Base-by-base conservation (phyloP, 2,329 filamentous ascomycete genomes). In the Talaromyces sp. region DNA sequence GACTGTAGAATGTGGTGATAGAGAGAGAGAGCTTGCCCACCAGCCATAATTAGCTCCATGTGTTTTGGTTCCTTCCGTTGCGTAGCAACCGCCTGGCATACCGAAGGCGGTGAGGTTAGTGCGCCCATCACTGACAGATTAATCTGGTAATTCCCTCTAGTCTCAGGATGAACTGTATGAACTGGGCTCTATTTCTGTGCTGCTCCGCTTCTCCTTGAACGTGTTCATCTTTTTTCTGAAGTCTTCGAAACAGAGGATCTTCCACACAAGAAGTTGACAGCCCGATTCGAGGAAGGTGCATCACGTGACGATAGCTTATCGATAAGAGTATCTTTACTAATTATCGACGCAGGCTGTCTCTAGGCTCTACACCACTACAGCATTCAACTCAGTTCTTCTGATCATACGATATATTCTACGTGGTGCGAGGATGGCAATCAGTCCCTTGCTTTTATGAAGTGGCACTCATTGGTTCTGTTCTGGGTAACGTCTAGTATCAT, bases 21-120 rank as follows among this genome's bases (percentile, higher is more conserved):
- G 37, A 58, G 13, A 24, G 13, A 41, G 33, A 57, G 66, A 66
- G 67, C 60, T 33, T 41, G 61, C 39, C 52, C 39, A 39, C 61
- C 47, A 54, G 49, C 45, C 24, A 45, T 52, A 62, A 52, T 56
- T 62, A 64, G 63, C 60, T 69, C 64, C 64, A 71, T 75, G 76
- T 79, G 80, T 80, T 73, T 78, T 68, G 72, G 70, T 65, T 69
- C 68, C 65, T 33, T 22, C 65, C 67, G 78, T 80, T 80, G 78
- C 78, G 71, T 66, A 74, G 78, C 78, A 80, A 80, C 78, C 67
- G 41, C 13, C 27, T 37, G 11, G 57, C 63, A 66, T 67, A 66
- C 72, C 70, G 76, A 37, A 79, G 72, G 77, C 76, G 75, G 76
- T 78, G 62, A 61, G 47, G 4, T 37, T 19, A 5, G 11, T 41